Conservation (phyloP, 352 stramenopile genomes). For the Globisporangium alternatum region DNA sequence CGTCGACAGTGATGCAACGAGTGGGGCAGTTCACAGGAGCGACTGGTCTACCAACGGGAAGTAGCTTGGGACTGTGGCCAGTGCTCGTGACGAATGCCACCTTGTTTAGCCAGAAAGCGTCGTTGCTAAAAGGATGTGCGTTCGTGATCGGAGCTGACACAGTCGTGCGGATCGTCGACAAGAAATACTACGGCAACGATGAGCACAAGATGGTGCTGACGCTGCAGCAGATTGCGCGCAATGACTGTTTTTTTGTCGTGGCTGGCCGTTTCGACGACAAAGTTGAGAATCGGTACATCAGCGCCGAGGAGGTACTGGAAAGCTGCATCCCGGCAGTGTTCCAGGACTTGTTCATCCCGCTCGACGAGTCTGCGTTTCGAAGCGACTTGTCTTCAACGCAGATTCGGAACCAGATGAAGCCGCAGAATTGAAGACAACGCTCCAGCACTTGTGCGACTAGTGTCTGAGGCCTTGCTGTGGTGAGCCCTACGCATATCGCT, state of each 20-base stretch:
- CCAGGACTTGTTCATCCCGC: conserved; percentile 58
- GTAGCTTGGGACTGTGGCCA: conserved; percentile 36
- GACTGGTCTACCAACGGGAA: neutral
- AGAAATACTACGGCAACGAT: conserved; percentile 88
- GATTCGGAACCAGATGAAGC: conserved; percentile 37
- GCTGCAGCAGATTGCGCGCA: conserved; percentile 58
- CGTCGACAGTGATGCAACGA: conserved; percentile 34
- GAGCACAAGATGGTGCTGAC: conserved; percentile 72
- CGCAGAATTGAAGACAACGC: neutral
- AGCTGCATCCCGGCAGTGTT: conserved; percentile 46
- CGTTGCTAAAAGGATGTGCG: conserved; percentile 62
- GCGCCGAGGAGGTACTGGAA: conserved; percentile 51
- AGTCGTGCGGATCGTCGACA: conserved; percentile 81
- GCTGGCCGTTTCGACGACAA: conserved; percentile 75
- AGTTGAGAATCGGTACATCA: conserved; percentile 42
- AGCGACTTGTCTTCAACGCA: conserved; percentile 88
- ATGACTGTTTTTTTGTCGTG: conserved; percentile 84
- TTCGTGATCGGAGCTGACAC: conserved; percentile 91
- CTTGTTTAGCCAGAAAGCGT: conserved; percentile 82
- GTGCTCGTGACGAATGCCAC: conserved; percentile 77
- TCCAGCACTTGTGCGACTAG: neutral
- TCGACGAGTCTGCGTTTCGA: conserved; percentile 77
- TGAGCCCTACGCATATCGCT: neutral
- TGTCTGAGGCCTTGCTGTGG: neutral
- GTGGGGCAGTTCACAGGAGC: conserved; percentile 50